phyloP scores from a whole-genome alignment of 331 rosid species.

The Spiraea crenata region DNA sequence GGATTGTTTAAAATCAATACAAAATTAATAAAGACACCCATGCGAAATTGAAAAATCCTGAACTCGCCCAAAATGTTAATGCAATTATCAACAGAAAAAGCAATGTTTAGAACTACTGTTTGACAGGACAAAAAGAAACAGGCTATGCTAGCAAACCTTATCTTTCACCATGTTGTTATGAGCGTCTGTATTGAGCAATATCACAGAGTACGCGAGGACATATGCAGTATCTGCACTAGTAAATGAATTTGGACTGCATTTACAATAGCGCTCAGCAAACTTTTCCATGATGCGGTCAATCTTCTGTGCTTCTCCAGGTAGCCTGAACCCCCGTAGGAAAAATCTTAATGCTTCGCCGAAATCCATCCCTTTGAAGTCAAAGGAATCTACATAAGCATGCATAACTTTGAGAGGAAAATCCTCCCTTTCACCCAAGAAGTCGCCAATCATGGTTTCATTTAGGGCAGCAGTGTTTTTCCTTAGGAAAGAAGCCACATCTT shows the following conservation, averaged over 20 bases:
- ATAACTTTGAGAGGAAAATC: slow-evolving; percentile 92
- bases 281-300: slow-evolving; percentile 99
- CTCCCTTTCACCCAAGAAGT: slow-evolving; percentile 96
- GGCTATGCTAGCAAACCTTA: slow-evolving; percentile 60
- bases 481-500: slow-evolving; percentile 83
- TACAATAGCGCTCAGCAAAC: slow-evolving; percentile 99
- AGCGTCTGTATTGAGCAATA: slow-evolving; percentile 97
- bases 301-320: slow-evolving; percentile 99
- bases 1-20: background rate
- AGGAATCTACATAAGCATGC: slow-evolving; percentile 99
- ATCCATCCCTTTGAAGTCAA: slow-evolving; percentile 80
- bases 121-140: slow-evolving; percentile 20
- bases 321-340: slow-evolving; percentile 93
- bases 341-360: slow-evolving; percentile 94
- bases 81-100: background rate
- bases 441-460: slow-evolving; percentile 86
- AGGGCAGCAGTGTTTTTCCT: slow-evolving; percentile 77
- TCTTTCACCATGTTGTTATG: slow-evolving; percentile 97
- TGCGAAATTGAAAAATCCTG: background rate
- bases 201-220: slow-evolving; percentile 97
- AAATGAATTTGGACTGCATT: slow-evolving; percentile 91
- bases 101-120: background rate
- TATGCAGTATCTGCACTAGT: slow-evolving; percentile 99
- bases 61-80: background rate
- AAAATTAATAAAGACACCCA: background rate